phyloP scores from a whole-genome alignment of 1,284 basidiomycete species.

The Leccinum griseonigrum region DNA sequence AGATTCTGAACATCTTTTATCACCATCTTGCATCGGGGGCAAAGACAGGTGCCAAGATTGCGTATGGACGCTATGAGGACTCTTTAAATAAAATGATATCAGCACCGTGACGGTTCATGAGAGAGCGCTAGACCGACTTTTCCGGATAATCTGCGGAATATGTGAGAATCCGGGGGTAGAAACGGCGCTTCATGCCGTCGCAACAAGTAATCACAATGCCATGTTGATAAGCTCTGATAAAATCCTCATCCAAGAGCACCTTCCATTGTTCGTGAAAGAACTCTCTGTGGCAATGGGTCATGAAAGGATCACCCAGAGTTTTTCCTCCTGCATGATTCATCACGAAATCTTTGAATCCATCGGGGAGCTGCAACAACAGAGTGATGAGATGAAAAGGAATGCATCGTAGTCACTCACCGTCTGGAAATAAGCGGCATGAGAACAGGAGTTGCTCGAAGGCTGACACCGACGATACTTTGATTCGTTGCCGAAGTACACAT shows the following conservation, averaged over 20 bases:
- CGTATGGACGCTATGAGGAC: not conserved
- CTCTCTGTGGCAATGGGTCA: not conserved
- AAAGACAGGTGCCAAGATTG: not conserved
- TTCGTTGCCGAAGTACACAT: not conserved
- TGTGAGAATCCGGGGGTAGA: not conserved
- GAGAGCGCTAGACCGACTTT: not conserved
- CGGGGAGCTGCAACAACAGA: not conserved
- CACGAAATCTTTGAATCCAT: not conserved
- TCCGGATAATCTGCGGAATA: not conserved
- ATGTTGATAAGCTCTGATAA: not conserved
- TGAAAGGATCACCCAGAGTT: not conserved
- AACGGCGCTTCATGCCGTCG: not conserved
- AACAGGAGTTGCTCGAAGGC: not conserved
- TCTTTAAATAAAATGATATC: not conserved
- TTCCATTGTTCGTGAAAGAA: not conserved
- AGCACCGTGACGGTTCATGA: not conserved
- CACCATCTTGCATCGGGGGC: not conserved
- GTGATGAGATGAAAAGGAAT: not conserved
- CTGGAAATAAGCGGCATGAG: not conserved
- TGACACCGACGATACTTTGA: not conserved
- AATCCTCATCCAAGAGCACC: not conserved
- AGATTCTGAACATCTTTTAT: not conserved
- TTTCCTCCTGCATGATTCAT: not conserved
- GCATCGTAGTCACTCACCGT: not conserved
- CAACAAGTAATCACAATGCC: not conserved